Evolutionary conservation across 768 basidiomycete species (phyloP).

Genomic region (Terana coerulea): DNA sequence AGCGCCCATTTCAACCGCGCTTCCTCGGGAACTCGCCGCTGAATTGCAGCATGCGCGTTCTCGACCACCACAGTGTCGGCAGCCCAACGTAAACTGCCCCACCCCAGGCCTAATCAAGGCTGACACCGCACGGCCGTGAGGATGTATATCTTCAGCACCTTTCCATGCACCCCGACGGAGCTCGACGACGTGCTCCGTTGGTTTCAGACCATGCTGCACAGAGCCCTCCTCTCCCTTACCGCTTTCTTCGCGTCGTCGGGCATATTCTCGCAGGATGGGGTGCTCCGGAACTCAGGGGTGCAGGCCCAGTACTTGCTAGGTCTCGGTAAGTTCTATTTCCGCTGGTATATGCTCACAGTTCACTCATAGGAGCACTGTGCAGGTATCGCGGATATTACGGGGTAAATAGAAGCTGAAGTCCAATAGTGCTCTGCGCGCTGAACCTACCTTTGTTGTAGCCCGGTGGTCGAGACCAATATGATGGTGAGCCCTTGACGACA

Average conservation of each 20-base stretch:
- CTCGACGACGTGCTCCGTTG: background rate
- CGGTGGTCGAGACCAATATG: conserved; percentile 81
- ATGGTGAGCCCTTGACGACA: conserved; percentile 43
- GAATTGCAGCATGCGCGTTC: too few relatives aligned
- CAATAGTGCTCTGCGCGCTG: conserved; percentile 8
- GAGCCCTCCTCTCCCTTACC: conserved; percentile 6
- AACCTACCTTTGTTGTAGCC: conserved; percentile 36
- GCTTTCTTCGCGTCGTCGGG: conserved; percentile 12
- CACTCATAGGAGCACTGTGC: background rate
- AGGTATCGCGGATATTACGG: conserved; percentile 76
- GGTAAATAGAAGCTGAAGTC: conserved; percentile 35
- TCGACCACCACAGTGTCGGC: too few relatives aligned
- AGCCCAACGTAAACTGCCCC: too few relatives aligned
- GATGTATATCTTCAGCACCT: conserved; percentile 11
- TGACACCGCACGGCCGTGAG: background rate
- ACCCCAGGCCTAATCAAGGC: too few relatives aligned
- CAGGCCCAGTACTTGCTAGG: conserved; percentile 15
- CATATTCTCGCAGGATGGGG: background rate
- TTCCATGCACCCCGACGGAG: conserved; percentile 1
- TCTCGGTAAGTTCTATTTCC: conserved; percentile 11
- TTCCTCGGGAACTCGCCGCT: too few relatives aligned
- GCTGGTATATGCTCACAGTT: background rate
- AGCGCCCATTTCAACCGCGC: too few relatives aligned
- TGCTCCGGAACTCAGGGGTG: background rate
- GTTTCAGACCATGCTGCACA: conserved; percentile 4